Percentiles rank a stretch among this genome's conserved stretches.
These are phyloP conservation scores for Pseudogymnoascus sp. DNA, from an alignment of 2,329 filamentous ascomycete genomes.

Conservation along the genomic window DNA sequence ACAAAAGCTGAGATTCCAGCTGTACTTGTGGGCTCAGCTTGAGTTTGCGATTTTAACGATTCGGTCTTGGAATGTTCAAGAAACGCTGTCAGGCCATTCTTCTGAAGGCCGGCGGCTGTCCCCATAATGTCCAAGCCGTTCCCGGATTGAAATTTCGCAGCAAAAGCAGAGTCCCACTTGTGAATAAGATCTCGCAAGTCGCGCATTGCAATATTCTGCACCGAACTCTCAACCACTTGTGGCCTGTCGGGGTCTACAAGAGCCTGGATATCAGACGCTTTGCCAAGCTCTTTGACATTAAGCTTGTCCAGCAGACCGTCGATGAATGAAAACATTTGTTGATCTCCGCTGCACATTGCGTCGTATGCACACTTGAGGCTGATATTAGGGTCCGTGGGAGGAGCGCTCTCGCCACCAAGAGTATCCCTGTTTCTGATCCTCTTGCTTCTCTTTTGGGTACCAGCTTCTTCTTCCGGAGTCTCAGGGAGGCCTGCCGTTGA, in stretches of 20 bases:
- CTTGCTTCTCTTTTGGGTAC: constrained; percentile 56
- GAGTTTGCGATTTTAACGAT: constrained; percentile 35
- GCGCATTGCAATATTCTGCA: constrained; percentile 26
- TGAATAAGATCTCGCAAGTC: constrained; percentile 32
- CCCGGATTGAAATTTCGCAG: constrained; percentile 25
- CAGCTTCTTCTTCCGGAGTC: constrained; percentile 47
- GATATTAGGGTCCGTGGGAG: constrained; percentile 43
- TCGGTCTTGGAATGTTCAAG: constrained; percentile 51
- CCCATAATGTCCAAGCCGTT: constrained; percentile 29
- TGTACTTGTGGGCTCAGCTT: constrained; percentile 29
- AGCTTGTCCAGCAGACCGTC: constrained; percentile 23
- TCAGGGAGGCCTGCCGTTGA: constrained; percentile 53
- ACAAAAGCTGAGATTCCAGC: constrained; percentile 45
- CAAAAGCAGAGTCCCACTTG: constrained; percentile 34
- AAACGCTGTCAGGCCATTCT: constrained; percentile 49
- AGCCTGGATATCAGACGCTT: constrained; percentile 22
- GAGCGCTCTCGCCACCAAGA: constrained; percentile 41
- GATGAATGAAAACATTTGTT: constrained; percentile 26
- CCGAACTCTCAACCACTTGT: constrained; percentile 17
- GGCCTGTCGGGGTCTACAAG: constrained; percentile 18
- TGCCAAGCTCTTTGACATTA: constrained; percentile 26
- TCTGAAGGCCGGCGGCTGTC: constrained; percentile 23
- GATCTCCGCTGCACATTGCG: constrained; percentile 20
- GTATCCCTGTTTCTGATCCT: constrained; percentile 55
- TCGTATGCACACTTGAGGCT: constrained; percentile 36